A percentile compares a stretch with the other conserved stretches of the same genome.
These are phyloP conservation scores for Histomonas meleagridis DNA, from an alignment of 208 protist genomes.

Conservation along the genomic window DNA sequence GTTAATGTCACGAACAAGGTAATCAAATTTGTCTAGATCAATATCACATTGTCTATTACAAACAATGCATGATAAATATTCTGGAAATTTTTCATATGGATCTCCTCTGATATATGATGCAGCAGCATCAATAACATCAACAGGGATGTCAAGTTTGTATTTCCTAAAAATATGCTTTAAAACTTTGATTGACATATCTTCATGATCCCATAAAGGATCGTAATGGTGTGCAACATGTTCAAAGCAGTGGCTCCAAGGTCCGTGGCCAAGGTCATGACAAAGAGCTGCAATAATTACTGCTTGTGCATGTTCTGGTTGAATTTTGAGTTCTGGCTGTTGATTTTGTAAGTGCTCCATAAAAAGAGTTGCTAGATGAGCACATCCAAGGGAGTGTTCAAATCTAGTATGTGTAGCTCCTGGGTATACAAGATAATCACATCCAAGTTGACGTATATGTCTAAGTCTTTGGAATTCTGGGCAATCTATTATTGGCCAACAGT, in stretches of 20 bases:
- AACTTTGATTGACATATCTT: neutral
- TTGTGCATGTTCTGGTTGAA: neutral
- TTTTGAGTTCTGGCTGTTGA: conserved; percentile 36
- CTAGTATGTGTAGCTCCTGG: conserved; percentile 48
- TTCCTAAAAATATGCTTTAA: neutral
- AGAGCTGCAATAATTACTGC: conserved; percentile 45
- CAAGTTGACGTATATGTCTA: conserved; percentile 45
- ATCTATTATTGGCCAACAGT: conserved; percentile 42
- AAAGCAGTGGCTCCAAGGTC: conserved; percentile 49
- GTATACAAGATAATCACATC: conserved; percentile 41
- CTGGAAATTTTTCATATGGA: neutral
- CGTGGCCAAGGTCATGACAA: conserved; percentile 50
- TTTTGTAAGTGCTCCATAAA: neutral
- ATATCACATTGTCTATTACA: neutral
- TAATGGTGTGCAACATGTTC: conserved; percentile 35
- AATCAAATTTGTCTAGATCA: conserved; percentile 8
- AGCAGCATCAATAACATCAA: neutral
- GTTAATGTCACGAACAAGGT: neutral
- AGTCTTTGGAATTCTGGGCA: conserved; percentile 49
- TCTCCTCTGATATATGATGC: neutral
- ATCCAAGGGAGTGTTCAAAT: conserved; percentile 52
- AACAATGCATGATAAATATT: neutral
- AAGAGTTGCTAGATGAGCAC: conserved; percentile 41
- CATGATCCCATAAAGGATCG: neutral
- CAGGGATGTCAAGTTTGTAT: neutral